These are phyloP conservation scores for Fomitiporia mediterranea DNA, from an alignment of 1,284 basidiomycete genomes.

Conservation along the genomic window DNA sequence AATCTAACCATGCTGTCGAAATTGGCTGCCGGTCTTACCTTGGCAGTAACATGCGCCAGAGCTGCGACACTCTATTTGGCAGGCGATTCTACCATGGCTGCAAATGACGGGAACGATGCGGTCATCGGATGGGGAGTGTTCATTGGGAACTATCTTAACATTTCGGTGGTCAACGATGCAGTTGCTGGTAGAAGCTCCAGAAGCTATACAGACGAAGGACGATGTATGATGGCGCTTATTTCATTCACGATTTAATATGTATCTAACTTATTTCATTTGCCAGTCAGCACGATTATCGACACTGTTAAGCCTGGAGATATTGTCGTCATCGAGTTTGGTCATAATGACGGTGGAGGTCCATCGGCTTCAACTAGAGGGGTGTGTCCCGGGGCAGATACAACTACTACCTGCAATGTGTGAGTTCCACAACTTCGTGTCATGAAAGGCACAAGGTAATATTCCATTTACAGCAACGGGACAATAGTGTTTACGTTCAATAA, in stretches of 20 bases:
- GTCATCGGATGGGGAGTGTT: conserved; percentile 44
- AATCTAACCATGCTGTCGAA: neutral
- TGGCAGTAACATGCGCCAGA: neutral
- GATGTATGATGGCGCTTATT: conserved; percentile 22
- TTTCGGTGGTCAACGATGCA: conserved; percentile 42
- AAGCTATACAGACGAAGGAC: conserved; percentile 43
- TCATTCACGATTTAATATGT: neutral
- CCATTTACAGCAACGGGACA: conserved; percentile 1
- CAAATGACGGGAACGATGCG: conserved; percentile 24
- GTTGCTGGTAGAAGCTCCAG: conserved; percentile 44
- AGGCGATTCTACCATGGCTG: conserved; percentile 41
- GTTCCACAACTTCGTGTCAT: neutral
- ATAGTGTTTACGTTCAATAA: conserved; percentile 7
- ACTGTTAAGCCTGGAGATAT: conserved; percentile 32
- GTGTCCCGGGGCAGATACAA: conserved; percentile 24
- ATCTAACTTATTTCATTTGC: neutral
- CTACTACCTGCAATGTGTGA: conserved; percentile 29
- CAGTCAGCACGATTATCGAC: conserved; percentile 11
- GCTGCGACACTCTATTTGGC: conserved; percentile 38
- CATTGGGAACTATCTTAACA: conserved; percentile 36
- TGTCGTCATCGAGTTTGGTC: conserved; percentile 43
- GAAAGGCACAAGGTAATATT: neutral
- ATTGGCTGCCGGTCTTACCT: neutral
- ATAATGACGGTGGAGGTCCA: conserved; percentile 36
- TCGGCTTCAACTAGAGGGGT: conserved; percentile 28